Evolutionary conservation across 1,139 yeast genomes (phyloP), one percentile per base, ranked within the genome.

Genomic region (Scheffersomyces segobiensis): DNA sequence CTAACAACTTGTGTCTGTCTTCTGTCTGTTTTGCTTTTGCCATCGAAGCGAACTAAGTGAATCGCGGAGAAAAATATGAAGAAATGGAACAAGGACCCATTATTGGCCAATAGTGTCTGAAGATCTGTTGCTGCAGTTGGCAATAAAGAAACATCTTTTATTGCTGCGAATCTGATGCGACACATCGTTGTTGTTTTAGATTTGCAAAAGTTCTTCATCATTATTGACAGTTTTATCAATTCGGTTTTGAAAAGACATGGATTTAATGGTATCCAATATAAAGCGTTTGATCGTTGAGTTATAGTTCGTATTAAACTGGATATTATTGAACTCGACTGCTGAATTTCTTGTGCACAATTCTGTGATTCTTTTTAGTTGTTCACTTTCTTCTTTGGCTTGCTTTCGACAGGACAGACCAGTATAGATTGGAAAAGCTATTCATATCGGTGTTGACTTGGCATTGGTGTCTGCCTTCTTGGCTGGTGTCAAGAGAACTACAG

Each of bases 401-500:
- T 10, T 32, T 32, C 42, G 12, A 32, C 42, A 32, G 42, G 17
- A 32, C 42, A 14, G 42, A 32, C 42, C 42, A 3, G 8, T 32
- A 32, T 59, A 82, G 87, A 65, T 86, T 53, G 86, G 88, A n/a
- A 89, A 82, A 79, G 70, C 82, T 4, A 71, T 88, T 57, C 98
- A 95, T 72, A 67, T 83, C 56, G 82, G 93, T 2, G 75, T 88
- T 51, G 98, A 95, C 71, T 80, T 93, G 53, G 86, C 88, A 1
- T 80, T 95, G 52, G 80, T 92, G 5, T 89, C 97, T 1, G 89
- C 97, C 0, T 84, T 93, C 56, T 79, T 95, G 57, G 97, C 98
- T 0, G 98, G 98, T 1, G 87, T 95, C 55, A 91, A 89, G 74
- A 85, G 97, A 71, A 87, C 88, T 65, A 89, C 98, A 3, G 98